Base-by-base conservation (phyloP, 2,329 filamentous ascomycete genomes). In the Chalaropsis thielavioides region DNA sequence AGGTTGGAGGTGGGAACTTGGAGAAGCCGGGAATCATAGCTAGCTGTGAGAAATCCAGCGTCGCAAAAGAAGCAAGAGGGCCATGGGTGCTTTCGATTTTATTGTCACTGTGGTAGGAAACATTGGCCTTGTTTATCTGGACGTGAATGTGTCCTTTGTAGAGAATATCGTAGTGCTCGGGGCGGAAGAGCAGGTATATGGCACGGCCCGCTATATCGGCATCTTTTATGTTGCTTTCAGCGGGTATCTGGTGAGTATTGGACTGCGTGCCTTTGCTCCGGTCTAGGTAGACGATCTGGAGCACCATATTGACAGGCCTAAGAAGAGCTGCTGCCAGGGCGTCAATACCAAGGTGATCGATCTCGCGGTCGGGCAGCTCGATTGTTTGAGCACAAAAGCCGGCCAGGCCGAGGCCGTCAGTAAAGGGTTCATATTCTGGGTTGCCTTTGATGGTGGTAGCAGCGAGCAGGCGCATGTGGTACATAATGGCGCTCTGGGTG, bases 201-300 rank as follows among this genome's bases (percentile, higher is more conserved):
- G 82, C 78, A 31, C 80, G 78, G 0, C 78, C 80, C 0, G 81
- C 71, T 0, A 72, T 71, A 17, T 75, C 73, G 54, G 74, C 70
- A 63, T 79, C 77, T 64, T 79, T 76, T 2, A 71, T 73, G 64
- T 78, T 79, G 15, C 78, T 76, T 54, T 81, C 81, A 27, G 82
- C 78, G 2, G 81, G 85, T 70, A 88, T 83, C 24, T 81, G 81
- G 72, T 88, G 85, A 40, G 80, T 82, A 72, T 89, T 95, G 70
- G 90, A 89, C 70, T 88, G 81, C 59, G 82, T 80, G 19, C 91
- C 92, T 58, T 84, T 79, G 71, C 89, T 96, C 70, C 90, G 85
- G 73, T 97, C 94, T 8, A 99, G 83, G 72, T 97, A 96, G 64
- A 90, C 85, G 68, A 97, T 89, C 72, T 96, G 90, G 22, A 97